These are phyloP conservation scores for Colletotrichum sp. DNA, from an alignment of 2,329 filamentous ascomycete species.

Conservation along the genomic window DNA sequence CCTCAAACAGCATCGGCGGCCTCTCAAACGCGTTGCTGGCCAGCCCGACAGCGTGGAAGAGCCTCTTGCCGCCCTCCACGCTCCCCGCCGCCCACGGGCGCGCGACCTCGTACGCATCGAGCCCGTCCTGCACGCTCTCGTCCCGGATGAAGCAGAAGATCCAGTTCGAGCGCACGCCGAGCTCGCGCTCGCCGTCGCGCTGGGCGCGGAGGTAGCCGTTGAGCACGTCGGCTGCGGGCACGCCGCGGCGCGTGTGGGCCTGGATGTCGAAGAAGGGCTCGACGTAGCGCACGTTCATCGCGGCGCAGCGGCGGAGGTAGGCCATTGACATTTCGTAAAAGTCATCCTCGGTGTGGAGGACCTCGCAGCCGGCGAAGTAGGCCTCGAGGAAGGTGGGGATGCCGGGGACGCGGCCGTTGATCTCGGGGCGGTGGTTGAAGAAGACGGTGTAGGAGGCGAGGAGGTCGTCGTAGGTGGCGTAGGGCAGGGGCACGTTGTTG, in stretches of 20 bases:
- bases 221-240: constrained; percentile 67
- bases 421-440: constrained; percentile 40
- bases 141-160: constrained; percentile 48
- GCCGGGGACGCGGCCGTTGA: constrained; percentile 34
- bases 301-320: constrained; percentile 69
- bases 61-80: constrained; percentile 32
- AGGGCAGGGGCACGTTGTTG: constrained; percentile 68
- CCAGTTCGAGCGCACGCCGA: constrained; percentile 37
- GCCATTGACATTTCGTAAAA: constrained; percentile 75
- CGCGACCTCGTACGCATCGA: constrained; percentile 40
- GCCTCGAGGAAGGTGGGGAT: constrained; percentile 66
- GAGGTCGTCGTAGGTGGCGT: constrained; percentile 63
- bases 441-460: constrained; percentile 60
- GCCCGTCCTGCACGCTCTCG: constrained; percentile 37
- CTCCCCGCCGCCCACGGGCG: constrained; percentile 37
- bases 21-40: constrained; percentile 50
- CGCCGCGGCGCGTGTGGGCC: constrained; percentile 68
- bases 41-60: constrained; percentile 50
- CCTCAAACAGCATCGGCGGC: constrained; percentile 48
- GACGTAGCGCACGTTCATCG: constrained; percentile 72
- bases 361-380: constrained; percentile 78
- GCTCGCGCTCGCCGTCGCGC: constrained; percentile 26
- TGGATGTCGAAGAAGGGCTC: constrained; percentile 86
- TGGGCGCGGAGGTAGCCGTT: constrained; percentile 51
- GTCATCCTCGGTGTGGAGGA: constrained; percentile 67